Percentiles rank a stretch among this genome's conserved stretches.
Evolutionary conservation across 2,329 filamentous ascomycete species (phyloP).

Genomic region (Nigrograna mackinnonii): DNA sequence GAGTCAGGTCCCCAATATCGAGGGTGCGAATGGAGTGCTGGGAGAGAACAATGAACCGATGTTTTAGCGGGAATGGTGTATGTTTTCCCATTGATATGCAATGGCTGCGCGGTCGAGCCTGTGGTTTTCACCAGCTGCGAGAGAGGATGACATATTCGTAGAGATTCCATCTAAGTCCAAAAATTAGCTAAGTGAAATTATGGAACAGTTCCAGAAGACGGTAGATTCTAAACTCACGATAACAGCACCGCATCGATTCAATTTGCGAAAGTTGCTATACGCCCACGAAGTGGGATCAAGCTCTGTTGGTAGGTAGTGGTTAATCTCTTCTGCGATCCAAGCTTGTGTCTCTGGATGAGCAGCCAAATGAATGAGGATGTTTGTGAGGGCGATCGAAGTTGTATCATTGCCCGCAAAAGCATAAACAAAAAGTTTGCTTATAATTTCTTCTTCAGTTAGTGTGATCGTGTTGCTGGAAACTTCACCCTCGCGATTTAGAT

Average conservation of each 20-base stretch:
- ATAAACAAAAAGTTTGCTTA: constrained; percentile 54
- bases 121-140: constrained; percentile 9
- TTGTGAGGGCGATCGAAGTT: constrained; percentile 50
- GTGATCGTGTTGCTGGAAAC: too few relatives aligned
- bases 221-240: constrained; percentile 50
- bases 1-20: constrained; percentile 29
- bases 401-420: constrained; percentile 58
- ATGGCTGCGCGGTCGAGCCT: neutral
- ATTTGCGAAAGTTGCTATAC: constrained; percentile 47
- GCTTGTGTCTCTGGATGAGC: constrained; percentile 49
- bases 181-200: neutral
- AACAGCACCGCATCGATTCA: constrained; percentile 48
- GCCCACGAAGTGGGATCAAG: constrained; percentile 29
- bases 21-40: neutral
- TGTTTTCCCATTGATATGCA: constrained; percentile 4
- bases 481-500: too few relatives aligned
- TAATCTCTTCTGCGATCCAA: constrained; percentile 50
- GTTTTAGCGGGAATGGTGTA: constrained; percentile 10
- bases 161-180: constrained; percentile 15
- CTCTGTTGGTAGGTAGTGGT: constrained; percentile 6
- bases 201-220: neutral
- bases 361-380: constrained; percentile 49
- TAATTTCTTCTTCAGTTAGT: constrained; percentile 44
- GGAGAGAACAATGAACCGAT: neutral
- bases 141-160: constrained; percentile 13